These are phyloP conservation scores for Megacollybia marginata DNA, from an alignment of 768 basidiomycete species.

Conservation along the genomic window DNA sequence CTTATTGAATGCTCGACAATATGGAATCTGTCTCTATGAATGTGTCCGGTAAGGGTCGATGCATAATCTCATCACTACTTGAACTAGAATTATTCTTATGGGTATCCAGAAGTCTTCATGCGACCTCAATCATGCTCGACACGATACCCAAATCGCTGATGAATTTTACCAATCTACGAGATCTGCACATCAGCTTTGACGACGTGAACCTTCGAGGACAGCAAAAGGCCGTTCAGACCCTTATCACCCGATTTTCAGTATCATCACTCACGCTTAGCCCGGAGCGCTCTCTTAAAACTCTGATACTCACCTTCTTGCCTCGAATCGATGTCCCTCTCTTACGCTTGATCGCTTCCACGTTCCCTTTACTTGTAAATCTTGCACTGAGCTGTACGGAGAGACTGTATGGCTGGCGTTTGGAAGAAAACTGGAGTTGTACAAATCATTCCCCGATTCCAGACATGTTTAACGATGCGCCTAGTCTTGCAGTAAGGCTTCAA, in stretches of 20 bases:
- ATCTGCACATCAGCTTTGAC: constrained; percentile 34
- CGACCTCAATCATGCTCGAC: constrained; percentile 12
- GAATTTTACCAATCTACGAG: constrained; percentile 24
- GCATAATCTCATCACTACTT: constrained; percentile 10
- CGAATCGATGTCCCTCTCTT: constrained; percentile 47
- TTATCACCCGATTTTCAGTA: constrained; percentile 10
- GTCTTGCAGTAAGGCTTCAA: constrained; percentile 42
- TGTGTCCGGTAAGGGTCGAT: constrained; percentile 40
- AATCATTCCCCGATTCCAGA: constrained; percentile 61
- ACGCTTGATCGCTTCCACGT: constrained; percentile 32
- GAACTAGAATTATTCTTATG: constrained; percentile 9
- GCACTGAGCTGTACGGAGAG: constrained; percentile 55
- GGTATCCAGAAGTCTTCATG: constrained; percentile 21
- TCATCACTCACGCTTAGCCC: too few species aligned
- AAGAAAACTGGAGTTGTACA: constrained; percentile 47
- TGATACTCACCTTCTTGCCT: constrained; percentile 49
- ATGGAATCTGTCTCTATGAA: constrained; percentile 21
- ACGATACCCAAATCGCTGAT: too few species aligned
- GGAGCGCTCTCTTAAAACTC: constrained; percentile 28
- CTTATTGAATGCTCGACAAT: constrained; percentile 15
- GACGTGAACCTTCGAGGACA: constrained; percentile 40
- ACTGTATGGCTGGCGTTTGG: constrained; percentile 48
- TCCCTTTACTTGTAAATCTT: constrained; percentile 40
- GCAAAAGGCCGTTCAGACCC: constrained; percentile 21
- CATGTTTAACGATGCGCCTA: constrained; percentile 30